Evolutionary conservation across 2,329 filamentous ascomycete species (phyloP).

Genomic region (Davidsoniella australis): DNA sequence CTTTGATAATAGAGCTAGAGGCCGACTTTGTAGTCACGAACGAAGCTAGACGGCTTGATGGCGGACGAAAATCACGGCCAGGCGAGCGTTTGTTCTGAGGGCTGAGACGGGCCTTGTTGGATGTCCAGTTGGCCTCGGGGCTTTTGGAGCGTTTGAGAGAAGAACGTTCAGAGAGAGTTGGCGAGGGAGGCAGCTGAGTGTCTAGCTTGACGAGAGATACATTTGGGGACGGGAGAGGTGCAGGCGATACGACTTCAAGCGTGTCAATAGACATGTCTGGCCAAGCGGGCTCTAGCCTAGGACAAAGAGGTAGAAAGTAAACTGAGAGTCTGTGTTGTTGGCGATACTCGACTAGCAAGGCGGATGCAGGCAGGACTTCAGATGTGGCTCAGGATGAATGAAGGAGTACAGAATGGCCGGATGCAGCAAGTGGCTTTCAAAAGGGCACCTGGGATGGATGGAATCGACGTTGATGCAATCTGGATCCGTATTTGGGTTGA

Average conservation of each 20-base stretch:
- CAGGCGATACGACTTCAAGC: background rate
- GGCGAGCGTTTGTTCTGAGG: background rate
- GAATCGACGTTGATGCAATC: no score
- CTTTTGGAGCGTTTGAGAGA: slow-evolving; percentile 8
- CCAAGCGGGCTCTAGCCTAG: background rate
- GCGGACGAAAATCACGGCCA: background rate
- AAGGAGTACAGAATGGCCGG: no score
- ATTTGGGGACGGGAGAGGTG: background rate
- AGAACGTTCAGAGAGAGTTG: slow-evolving; percentile 1
- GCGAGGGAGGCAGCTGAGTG: slow-evolving; percentile 2
- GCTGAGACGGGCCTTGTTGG: slow-evolving; percentile 7
- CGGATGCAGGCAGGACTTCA: no score
- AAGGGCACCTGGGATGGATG: no score
- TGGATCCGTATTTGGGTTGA: no score
- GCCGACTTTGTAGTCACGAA: slow-evolving; percentile 3
- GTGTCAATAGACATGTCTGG: slow-evolving; percentile 3
- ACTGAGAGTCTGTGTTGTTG: background rate
- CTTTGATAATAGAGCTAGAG: slow-evolving; percentile 1
- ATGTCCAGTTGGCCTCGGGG: slow-evolving; percentile 3
- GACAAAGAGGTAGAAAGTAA: background rate
- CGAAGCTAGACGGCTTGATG: slow-evolving; percentile 8
- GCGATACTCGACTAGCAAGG: no score
- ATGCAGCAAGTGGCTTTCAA: no score
- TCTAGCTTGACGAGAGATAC: no score
- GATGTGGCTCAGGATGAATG: no score